A percentile compares a stretch with the other conserved stretches of the same genome.
Conservation (phyloP, 805 yeast species). For the Saturnispora saitoi region DNA sequence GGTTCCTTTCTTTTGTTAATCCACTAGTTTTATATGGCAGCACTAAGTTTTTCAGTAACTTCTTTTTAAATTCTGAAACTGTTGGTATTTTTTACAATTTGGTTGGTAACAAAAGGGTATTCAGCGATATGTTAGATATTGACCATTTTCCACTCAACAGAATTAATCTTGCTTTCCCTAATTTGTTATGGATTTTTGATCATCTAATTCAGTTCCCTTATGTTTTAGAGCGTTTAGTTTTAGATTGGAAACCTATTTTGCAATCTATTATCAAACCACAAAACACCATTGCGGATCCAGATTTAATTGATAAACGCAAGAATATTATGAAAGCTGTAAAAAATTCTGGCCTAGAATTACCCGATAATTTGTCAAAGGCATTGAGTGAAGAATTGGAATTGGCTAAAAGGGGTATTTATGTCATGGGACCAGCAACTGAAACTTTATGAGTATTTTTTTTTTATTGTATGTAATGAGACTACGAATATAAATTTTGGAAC, state of each 20-base stretch:
- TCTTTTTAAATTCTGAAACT: conserved; percentile 19
- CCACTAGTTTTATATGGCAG: conserved; percentile 17
- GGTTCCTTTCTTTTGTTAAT: conserved; percentile 23
- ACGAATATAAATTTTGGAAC: background rate
- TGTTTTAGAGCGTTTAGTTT: conserved; percentile 20
- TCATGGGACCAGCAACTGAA: conserved; percentile 9
- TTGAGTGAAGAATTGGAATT: conserved; percentile 1
- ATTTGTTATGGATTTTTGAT: conserved; percentile 10
- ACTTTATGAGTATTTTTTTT: background rate
- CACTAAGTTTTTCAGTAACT: conserved; percentile 13
- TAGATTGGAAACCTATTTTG: conserved; percentile 16
- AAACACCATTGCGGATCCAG: conserved; percentile 3
- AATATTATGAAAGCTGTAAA: conserved; percentile 1
- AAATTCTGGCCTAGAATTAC: background rate
- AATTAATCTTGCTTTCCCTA: conserved; percentile 12
- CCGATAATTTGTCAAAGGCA: background rate
- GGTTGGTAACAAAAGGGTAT: conserved; percentile 15
- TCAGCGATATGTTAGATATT: conserved; percentile 14
- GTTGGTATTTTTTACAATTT: conserved; percentile 22
- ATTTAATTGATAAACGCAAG: background rate
- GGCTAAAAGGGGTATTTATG: conserved; percentile 3
- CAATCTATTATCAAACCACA: conserved; percentile 3
- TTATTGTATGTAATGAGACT: background rate
- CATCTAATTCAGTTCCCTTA: conserved; percentile 18
- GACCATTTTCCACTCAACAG: conserved; percentile 5